Base-by-base conservation (phyloP, 179 eudicot genomes). In the Silene coronaria region DNA sequence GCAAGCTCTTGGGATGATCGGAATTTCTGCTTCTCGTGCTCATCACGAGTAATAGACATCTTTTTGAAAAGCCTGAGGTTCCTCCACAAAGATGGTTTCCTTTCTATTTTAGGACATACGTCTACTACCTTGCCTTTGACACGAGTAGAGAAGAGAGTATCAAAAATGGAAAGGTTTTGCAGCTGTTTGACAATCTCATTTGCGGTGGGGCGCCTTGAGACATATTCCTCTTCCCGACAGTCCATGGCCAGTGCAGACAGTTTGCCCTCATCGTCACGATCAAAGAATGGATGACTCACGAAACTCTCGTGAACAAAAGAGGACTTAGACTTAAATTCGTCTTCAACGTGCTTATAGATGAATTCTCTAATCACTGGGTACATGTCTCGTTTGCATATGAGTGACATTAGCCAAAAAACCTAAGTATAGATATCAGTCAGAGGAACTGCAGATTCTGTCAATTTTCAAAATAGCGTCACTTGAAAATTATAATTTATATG, bases 401-500 rank as follows among this genome's bases (percentile, higher is more conserved):
- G 73, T 11, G 59, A 70, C 59, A 46, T 1, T 22, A 70, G 73
- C 59, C 46, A 30, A 70, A 22, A 34, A 45, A 59, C 73, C 22
- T 46, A 70, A 70, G 73, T 57, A 46, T 19, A 70, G 73, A 70
- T 70, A 48, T 70, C 73, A 70, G 73, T 45, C 48, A 45, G 59
- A 22, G 59, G 73, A 70, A 46, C 59, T 28, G 45, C 57, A 0
- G n/a, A 3, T 10, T 59, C 73, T 70, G 73, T 6, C 11, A 70
- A 42, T 7, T 42, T 45, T 70, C 34, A 69, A 22, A 46, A 14
- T 13, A 27, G 67, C 4, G 27, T 59, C 64, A 59, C 27, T 59
- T 59, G 64, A 28, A 24, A 27, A 24, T 23, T 62, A 42, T 11
- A 42, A 42, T n/a, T n/a, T n/a, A n/a, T n/a, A n/a, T n/a, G 48